Conservation (phyloP, 139 green algal genomes). For the Micractinium conductrix region DNA sequence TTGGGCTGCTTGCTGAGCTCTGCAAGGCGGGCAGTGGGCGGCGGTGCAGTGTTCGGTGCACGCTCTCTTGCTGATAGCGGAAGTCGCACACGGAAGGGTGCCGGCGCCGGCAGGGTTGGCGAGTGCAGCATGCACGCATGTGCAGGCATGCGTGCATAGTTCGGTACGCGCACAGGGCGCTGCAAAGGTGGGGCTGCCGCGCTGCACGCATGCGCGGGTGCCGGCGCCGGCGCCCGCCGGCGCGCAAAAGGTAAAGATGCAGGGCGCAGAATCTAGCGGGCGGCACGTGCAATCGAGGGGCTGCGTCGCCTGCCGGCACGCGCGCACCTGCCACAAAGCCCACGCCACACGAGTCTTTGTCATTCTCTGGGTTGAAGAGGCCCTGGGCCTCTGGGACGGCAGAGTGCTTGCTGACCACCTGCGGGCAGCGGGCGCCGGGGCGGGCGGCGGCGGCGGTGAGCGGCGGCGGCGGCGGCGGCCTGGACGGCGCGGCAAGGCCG, state of each 20-base stretch:
- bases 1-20: constrained; percentile 84
- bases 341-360: constrained; percentile 91
- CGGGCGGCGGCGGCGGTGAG: not conserved
- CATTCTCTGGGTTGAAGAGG: constrained; percentile 61
- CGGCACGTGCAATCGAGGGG: too few relatives aligned
- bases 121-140: not conserved
- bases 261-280: too few relatives aligned
- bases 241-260: too few relatives aligned
- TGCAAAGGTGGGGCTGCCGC: not conserved
- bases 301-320: too few relatives aligned
- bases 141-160: not conserved
- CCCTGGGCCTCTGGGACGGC: constrained; percentile 44
- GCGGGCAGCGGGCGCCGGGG: not conserved
- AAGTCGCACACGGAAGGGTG: not conserved
- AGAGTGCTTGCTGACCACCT: constrained; percentile 47
- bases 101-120: not conserved
- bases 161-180: too few relatives aligned
- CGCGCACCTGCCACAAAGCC: constrained; percentile 81
- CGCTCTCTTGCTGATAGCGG: too few relatives aligned
- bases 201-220: too few relatives aligned
- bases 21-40: not conserved
- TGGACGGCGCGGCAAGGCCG: too few relatives aligned
- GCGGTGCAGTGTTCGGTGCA: too few relatives aligned
- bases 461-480: not conserved
- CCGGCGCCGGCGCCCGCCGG: too few relatives aligned